Evolutionary conservation across 169 alveolate species (phyloP).

Genomic region (Plasmodium berghei): DNA sequence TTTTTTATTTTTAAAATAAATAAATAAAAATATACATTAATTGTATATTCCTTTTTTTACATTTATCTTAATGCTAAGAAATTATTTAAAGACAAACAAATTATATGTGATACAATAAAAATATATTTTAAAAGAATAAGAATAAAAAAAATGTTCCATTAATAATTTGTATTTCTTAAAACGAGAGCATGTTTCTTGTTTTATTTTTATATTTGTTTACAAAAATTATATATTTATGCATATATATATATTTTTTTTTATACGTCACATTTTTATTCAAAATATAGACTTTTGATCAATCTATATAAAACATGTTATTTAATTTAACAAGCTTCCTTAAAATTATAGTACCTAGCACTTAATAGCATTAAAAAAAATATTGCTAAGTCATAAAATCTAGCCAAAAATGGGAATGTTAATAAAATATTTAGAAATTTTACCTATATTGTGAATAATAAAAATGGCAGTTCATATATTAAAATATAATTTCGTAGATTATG

Average conservation of each 20-base stretch:
- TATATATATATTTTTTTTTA: constrained; percentile 2
- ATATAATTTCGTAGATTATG: constrained; percentile 1
- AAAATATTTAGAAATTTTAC: constrained; percentile 23
- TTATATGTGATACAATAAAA: background rate
- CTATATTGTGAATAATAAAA: constrained; percentile 1
- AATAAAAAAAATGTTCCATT: background rate
- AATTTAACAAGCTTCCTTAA: background rate
- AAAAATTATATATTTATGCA: too few species aligned
- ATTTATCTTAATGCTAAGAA: background rate
- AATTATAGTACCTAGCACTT: constrained; percentile 37
- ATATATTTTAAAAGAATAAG: background rate
- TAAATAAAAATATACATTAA: too few species aligned
- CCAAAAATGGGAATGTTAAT: constrained; percentile 21
- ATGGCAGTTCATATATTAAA: background rate
- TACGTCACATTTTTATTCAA: constrained; percentile 1
- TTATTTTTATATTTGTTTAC: background rate
- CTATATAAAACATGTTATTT: constrained; percentile 5
- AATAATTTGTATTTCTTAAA: background rate
- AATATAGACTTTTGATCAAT: constrained; percentile 12
- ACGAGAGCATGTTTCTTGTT: background rate
- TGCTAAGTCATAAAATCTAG: constrained; percentile 42
- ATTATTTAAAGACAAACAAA: background rate
- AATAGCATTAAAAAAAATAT: constrained; percentile 46
- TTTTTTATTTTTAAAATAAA: too few species aligned
- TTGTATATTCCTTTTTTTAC: background rate